Conservation (phyloP, 176 grass and related monocot species). For the Rhipidocladum racemiflorum region DNA sequence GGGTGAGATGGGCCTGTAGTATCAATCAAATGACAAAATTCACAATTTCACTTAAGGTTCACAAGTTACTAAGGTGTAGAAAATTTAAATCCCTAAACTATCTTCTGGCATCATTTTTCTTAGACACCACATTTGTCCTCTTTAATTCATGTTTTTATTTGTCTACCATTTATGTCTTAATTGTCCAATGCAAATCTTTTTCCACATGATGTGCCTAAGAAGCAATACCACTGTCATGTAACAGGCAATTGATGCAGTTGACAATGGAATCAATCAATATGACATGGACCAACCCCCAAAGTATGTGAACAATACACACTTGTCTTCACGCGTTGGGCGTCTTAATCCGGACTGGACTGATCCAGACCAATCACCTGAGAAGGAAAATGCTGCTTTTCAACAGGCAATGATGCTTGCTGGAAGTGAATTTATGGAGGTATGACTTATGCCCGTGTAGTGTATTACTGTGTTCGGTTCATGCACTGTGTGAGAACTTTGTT, state of each 20-base stretch:
- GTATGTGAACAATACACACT: conserved; percentile 89
- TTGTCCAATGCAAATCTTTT: not conserved
- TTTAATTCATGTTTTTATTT: not conserved
- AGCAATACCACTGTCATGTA: conserved; percentile 19
- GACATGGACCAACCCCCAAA: conserved; percentile 86
- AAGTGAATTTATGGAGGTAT: conserved; percentile 90
- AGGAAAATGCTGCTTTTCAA: conserved; percentile 87
- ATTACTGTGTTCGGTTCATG: not conserved
- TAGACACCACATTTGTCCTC: not conserved
- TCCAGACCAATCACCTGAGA: conserved; percentile 87
- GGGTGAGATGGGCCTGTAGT: not conserved
- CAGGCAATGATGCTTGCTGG: conserved; percentile 79
- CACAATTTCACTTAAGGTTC: not conserved
- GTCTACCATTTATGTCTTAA: not conserved
- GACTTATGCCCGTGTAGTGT: not conserved
- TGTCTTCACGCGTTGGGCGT: conserved; percentile 81
- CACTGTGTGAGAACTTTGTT: not conserved
- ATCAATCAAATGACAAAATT: not conserved
- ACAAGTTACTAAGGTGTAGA: not conserved
- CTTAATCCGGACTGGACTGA: conserved; percentile 90
- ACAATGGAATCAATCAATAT: conserved; percentile 96
- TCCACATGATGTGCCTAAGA: not conserved
- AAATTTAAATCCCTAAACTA: not conserved
- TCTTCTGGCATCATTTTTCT: not conserved
- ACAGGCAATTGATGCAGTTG: conserved; percentile 93